Evolutionary conservation across 2,329 filamentous ascomycete genomes (phyloP), one percentile per base, ranked within the genome.

Genomic region (Cyanodermella asteris): DNA sequence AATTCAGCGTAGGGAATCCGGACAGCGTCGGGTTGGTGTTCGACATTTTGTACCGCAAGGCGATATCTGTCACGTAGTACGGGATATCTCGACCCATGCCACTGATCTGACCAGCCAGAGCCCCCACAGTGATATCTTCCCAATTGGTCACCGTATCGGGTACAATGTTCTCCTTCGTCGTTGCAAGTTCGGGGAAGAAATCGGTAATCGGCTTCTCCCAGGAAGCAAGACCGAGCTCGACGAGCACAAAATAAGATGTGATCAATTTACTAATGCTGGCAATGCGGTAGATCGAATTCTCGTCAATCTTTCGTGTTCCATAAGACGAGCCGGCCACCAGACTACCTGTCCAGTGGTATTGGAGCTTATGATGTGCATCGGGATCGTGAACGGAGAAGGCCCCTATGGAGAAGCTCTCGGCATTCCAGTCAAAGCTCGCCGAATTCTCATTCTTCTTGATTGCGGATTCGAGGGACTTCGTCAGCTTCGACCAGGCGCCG

Each of bases 41-140:
- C n/a, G n/a, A n/a, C n/a, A n/a, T n/a, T n/a, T n/a, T n/a, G n/a
- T n/a, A n/a, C n/a, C n/a, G n/a, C n/a, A n/a, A n/a, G n/a, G n/a
- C n/a, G n/a, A n/a, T n/a, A n/a, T n/a, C n/a, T n/a, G n/a, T n/a
- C n/a, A n/a, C n/a, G n/a, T n/a, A n/a, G n/a, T n/a, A 24, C 35
- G 17, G 40, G 38, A 45, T 47, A 23, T 54, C 49, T 18, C 50
- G 39, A 8, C 50, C 49, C 15, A 54, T 43, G 16, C 51, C 50
- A 26, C 43, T 43, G 13, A 54, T 32, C 25, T 55, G 51, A 33
- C 47, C 50, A 2, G 51, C 48, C n/a, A 55, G 34, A 22, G 37
- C 44, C 6, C 51, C 42, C 26, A 55, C 33, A 2, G 50, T 53
- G 26, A 53, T 52, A 24, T 51, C 45, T 15, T 50, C 46, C 47